Evolutionary conservation across 225 moss, liverwort and hornwort genomes (phyloP), one percentile per base, ranked within the genome.

Genomic region (Sphagnum contortum): DNA sequence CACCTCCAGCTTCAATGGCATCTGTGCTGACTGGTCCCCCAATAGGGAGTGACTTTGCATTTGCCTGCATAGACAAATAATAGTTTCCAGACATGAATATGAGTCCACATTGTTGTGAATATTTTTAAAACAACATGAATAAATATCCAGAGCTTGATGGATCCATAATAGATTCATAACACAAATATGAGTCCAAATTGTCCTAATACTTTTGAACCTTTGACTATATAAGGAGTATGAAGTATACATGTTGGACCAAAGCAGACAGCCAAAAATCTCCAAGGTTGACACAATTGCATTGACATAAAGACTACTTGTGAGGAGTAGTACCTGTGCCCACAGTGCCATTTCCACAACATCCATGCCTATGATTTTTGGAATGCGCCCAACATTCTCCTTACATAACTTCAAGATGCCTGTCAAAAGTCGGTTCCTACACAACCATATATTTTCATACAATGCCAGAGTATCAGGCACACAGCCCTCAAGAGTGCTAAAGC

Each of bases 331-430:
- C 93, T 98, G 90, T 60, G 98, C 93, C 98, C 98, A 98, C 56
- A 98, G 79, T 9, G 98, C 86, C 93, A 98, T 93, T 76, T 98
- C 98, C 80, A 91, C 90, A 49, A 98, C 93, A 81, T 98, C 98
- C 93, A 98, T 87, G 49, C 93, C 93, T 50, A 93, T 77, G 64
- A 98, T 98, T 71, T 89, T 98, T 61, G 98, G 98, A 57, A 93
- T 72, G 48, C 93, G 91, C 65, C 98, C 98, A 67, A 88, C 68
- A 71, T 98, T 93, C 73, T 98, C 98, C 75, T 93, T 98, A 75
- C 93, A 93, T 53, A 98, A 76, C 73, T 98, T 93, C 71, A 98
- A 78, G 48, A 98, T 91, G 72, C 87, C 80, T 66, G 98, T 98
- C 74, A 98, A 83, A 45, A 98, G 78, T 49, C 87, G 91, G 72